phyloP scores from a whole-genome alignment of 176 grass and related monocot genomes.

The Echinochloa phyllopogon region DNA sequence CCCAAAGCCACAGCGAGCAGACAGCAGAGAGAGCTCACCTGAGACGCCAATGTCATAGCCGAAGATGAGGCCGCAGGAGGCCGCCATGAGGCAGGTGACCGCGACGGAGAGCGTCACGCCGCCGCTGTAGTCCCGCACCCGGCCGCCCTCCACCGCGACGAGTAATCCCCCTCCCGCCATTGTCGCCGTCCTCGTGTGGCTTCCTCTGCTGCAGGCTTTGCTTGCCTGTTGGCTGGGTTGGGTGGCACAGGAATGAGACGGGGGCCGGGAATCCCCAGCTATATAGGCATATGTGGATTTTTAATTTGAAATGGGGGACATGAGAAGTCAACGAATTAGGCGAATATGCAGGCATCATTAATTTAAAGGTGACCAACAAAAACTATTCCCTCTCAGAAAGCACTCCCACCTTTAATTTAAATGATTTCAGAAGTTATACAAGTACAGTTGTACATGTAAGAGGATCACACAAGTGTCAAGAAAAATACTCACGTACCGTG shows the following conservation, averaged over 20 bases:
- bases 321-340: neutral
- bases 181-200: neutral
- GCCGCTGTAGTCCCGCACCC: slow-evolving; percentile 32
- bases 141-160: neutral
- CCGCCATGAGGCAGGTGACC: slow-evolving; percentile 51
- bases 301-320: neutral
- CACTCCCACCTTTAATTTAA: no score
- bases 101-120: slow-evolving; percentile 44
- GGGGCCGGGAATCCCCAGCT: neutral
- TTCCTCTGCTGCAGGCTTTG: neutral
- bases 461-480: no score
- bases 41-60: slow-evolving; percentile 57
- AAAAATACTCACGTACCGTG: no score
- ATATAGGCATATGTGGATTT: neutral
- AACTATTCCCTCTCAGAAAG: neutral
- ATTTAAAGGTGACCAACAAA: neutral
- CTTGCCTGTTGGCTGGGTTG: neutral
- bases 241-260: neutral
- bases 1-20: neutral
- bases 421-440: no score
- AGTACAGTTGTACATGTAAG: no score
- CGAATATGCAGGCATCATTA: neutral
- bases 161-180: neutral
- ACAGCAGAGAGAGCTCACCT: slow-evolving; percentile 14
- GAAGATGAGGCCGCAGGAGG: slow-evolving; percentile 56